These are phyloP conservation scores for Aspergillus baeticus DNA, from an alignment of 495 filamentous ascomycete species.

Conservation along the genomic window DNA sequence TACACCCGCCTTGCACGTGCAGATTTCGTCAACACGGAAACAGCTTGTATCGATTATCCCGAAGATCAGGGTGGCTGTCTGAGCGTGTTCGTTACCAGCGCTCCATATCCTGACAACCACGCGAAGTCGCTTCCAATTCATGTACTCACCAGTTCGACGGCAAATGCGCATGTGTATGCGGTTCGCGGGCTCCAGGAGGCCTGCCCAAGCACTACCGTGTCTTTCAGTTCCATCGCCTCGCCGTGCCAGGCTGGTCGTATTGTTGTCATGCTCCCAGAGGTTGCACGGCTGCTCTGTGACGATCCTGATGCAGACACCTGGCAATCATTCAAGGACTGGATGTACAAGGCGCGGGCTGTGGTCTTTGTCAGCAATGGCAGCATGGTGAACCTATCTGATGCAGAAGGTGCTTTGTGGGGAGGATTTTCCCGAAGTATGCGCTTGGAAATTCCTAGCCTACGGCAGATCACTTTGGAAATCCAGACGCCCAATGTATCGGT, in stretches of 20 bases:
- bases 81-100: constrained; percentile 2
- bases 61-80: constrained; percentile 12
- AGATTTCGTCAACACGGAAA: constrained; percentile 1
- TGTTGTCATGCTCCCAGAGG: constrained; percentile 11
- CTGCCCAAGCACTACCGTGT: neutral
- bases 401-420: constrained; percentile 9
- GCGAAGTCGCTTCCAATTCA: constrained; percentile 5
- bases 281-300: constrained; percentile 3
- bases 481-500: constrained; percentile 2
- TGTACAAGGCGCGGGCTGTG: constrained; percentile 1
- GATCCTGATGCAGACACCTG: neutral
- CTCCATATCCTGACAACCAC: neutral
- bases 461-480: constrained; percentile 6
- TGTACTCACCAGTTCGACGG: neutral
- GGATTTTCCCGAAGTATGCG: constrained; percentile 3
- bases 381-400: constrained; percentile 1
- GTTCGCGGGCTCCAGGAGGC: neutral
- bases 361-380: constrained; percentile 10
- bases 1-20: neutral
- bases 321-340: constrained; percentile 7
- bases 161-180: neutral
- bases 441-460: constrained; percentile 6
- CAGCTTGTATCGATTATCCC: constrained; percentile 4
- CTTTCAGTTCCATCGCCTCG: neutral
- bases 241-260: neutral